Conservation (phyloP, 495 filamentous ascomycete species). For the Penicillium paxilli region DNA sequence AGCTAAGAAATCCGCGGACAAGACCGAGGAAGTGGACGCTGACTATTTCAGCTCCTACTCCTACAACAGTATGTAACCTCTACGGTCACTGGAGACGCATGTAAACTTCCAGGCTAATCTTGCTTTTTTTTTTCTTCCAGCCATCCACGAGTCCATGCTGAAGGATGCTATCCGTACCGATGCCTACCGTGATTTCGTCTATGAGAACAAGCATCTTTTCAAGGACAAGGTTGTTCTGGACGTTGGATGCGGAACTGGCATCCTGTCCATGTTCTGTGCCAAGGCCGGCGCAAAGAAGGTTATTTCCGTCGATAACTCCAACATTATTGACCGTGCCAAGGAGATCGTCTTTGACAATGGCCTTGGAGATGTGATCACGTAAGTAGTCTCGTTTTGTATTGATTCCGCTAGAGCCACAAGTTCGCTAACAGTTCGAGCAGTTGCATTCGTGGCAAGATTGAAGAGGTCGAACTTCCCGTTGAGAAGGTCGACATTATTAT, state of each 20-base stretch:
- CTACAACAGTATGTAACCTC: conserved; percentile 60
- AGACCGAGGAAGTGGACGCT: conserved; percentile 42
- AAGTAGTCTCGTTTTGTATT: conserved; percentile 13
- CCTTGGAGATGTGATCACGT: conserved; percentile 76
- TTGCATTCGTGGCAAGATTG: conserved; percentile 83
- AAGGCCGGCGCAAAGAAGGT: conserved; percentile 87
- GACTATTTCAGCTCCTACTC: conserved; percentile 85
- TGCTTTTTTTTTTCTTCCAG: conserved; percentile 38
- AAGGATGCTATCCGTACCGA: conserved; percentile 71
- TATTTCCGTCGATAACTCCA: conserved; percentile 90
- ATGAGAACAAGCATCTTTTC: conserved; percentile 86
- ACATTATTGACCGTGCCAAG: conserved; percentile 84
- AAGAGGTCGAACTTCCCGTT: conserved; percentile 80
- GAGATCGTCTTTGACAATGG: conserved; percentile 83
- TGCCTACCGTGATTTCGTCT: conserved; percentile 69
- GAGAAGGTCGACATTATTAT: conserved; percentile 91
- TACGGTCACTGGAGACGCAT: neutral
- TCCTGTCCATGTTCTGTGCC: conserved; percentile 93
- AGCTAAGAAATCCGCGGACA: conserved; percentile 18
- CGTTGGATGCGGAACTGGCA: conserved; percentile 90
- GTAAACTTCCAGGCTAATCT: neutral
- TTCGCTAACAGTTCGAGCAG: conserved; percentile 28
- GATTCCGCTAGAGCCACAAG: neutral
- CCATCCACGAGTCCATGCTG: conserved; percentile 91
- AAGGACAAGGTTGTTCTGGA: conserved; percentile 88